Evolutionary conservation across 148 eudicot species (phyloP).

Genomic region (Limonium bicolor): DNA sequence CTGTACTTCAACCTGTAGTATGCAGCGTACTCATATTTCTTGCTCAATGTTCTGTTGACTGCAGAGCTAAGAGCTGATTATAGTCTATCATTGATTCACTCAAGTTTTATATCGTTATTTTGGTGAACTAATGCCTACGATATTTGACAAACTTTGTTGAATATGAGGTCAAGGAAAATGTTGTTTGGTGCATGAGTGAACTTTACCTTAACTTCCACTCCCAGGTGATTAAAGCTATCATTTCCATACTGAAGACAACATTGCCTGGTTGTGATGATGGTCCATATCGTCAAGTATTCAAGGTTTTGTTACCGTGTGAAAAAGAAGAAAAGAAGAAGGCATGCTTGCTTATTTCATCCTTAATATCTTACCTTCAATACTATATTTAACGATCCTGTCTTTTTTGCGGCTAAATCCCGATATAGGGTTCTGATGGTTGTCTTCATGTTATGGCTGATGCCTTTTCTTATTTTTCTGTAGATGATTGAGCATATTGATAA

Average conservation of each 20-base stretch:
- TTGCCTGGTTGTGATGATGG: constrained; percentile 76
- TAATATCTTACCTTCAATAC: too few relatives aligned
- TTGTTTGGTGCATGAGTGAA: background rate
- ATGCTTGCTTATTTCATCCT: constrained; percentile 2
- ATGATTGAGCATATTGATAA: constrained; percentile 77
- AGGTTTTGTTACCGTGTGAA: constrained; percentile 67
- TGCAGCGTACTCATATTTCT: too few relatives aligned
- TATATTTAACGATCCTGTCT: too few relatives aligned
- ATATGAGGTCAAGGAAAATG: too few relatives aligned
- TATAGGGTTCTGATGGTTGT: background rate
- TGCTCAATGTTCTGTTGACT: too few relatives aligned
- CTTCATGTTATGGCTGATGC: background rate
- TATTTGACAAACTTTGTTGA: too few relatives aligned
- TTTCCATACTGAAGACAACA: constrained; percentile 65
- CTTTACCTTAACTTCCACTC: constrained; percentile 4
- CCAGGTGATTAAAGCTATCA: constrained; percentile 71
- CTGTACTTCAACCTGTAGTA: too few relatives aligned
- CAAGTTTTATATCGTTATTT: too few relatives aligned
- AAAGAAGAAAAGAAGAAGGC: constrained; percentile 84
- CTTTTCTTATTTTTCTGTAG: constrained; percentile 11
- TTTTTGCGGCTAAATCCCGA: too few relatives aligned
- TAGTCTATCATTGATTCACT: too few relatives aligned
- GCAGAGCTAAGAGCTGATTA: too few relatives aligned
- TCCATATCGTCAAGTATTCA: constrained; percentile 64
- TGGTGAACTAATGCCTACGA: too few relatives aligned